Evolutionary conservation across 495 filamentous ascomycete species (phyloP).

Genomic region (Arthonia radiata): DNA sequence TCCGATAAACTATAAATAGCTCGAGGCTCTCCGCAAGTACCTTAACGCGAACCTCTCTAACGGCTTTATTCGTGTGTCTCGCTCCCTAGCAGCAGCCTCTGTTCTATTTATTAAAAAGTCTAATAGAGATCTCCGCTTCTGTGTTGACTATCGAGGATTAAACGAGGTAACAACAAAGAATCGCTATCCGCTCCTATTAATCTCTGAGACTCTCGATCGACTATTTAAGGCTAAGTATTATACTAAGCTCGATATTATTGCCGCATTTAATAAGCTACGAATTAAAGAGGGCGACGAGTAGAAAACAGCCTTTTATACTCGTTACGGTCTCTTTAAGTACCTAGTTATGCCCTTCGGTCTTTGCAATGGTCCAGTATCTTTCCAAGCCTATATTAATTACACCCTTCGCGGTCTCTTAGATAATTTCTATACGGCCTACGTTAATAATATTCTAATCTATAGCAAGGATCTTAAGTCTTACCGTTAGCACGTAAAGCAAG

Average conservation of each 20-base stretch:
- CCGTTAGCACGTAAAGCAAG: conserved; percentile 5
- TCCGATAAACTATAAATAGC: too few relatives aligned
- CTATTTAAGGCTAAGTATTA: conserved; percentile 6
- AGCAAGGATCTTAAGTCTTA: conserved; percentile 7
- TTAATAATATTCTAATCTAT: conserved; percentile 17
- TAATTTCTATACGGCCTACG: conserved; percentile 10
- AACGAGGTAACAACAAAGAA: conserved; percentile 7
- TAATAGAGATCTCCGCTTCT: conserved; percentile 7
- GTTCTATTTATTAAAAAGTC: conserved; percentile 7
- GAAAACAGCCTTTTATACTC: conserved; percentile 14
- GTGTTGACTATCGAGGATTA: conserved; percentile 9
- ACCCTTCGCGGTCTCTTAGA: conserved; percentile 8
- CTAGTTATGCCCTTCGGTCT: conserved; percentile 10
- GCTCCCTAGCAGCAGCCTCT: conserved; percentile 3
- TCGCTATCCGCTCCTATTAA: conserved; percentile 8
- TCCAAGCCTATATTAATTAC: conserved; percentile 14
- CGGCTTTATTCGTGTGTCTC: conserved; percentile 8
- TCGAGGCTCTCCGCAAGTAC: conserved; percentile 1
- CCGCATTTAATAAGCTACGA: conserved; percentile 16
- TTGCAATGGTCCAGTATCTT: conserved; percentile 7
- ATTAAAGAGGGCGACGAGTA: conserved; percentile 12
- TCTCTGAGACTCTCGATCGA: conserved; percentile 6
- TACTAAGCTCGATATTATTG: conserved; percentile 11
- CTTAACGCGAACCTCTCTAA: conserved; percentile 4
- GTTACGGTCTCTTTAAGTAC: conserved; percentile 11